Conservation (phyloP, 2,329 filamentous ascomycete genomes). For the Laburnicola sp. region DNA sequence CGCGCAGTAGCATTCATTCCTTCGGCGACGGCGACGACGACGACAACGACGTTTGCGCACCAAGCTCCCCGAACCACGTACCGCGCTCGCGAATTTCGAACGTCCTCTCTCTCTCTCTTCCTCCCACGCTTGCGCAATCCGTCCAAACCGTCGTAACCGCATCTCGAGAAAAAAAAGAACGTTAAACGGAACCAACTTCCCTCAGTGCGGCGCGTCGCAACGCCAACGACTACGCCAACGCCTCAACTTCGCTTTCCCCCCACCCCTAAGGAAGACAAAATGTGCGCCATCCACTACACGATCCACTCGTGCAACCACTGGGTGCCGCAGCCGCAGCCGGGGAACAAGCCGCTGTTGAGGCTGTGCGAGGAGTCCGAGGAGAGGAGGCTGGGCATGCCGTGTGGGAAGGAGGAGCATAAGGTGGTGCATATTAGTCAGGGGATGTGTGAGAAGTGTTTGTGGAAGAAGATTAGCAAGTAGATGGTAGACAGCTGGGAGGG, state of each 20-base stretch:
- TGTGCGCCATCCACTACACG: constrained; percentile 7
- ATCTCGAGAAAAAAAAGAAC: too few species aligned
- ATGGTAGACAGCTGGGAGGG: too few species aligned
- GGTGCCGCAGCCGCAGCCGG: neutral
- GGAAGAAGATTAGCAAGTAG: constrained; percentile 6
- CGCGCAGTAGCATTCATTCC: too few species aligned
- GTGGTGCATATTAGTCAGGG: constrained; percentile 4
- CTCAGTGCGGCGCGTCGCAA: too few species aligned
- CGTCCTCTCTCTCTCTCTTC: too few species aligned
- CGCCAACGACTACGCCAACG: neutral
- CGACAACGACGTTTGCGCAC: too few species aligned
- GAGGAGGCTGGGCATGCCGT: constrained; percentile 1
- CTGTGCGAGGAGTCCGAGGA: constrained; percentile 1
- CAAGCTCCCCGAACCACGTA: too few species aligned
- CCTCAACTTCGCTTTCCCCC: neutral
- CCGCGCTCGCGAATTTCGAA: too few species aligned
- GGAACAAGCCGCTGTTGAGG: neutral
- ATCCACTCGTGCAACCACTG: constrained; percentile 1
- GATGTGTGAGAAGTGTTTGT: constrained; percentile 4
- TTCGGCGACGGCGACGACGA: too few species aligned
- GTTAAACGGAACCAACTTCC: too few species aligned
- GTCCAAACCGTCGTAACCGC: too few species aligned
- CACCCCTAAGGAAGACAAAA: neutral
- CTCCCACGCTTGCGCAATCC: too few species aligned
- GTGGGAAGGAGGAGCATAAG: neutral